Conservation (phyloP, 2,329 filamentous ascomycete species). For the Tolypocladium inflatum region DNA sequence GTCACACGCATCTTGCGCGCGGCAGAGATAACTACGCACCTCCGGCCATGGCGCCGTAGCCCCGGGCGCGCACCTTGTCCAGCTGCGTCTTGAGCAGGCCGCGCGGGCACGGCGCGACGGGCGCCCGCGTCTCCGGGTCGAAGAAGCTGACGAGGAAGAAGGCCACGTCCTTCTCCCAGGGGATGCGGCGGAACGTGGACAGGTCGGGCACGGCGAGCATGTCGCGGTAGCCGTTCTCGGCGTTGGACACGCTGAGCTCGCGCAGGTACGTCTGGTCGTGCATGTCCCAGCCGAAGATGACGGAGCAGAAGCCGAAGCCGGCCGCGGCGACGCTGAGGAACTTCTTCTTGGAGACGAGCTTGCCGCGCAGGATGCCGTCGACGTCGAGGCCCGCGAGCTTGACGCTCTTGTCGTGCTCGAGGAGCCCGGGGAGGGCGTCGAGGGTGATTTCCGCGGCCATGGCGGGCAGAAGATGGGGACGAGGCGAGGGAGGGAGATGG, state of each 20-base stretch:
- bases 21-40: too few relatives aligned
- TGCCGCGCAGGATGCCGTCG: conserved; percentile 79
- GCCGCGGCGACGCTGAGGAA: conserved; percentile 73
- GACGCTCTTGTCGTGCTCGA: conserved; percentile 65
- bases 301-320: conserved; percentile 89
- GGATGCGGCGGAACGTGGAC: conserved; percentile 68
- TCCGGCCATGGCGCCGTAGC: conserved; percentile 82
- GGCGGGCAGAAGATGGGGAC: neutral
- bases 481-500: neutral
- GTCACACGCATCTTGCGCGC: too few relatives aligned
- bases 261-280: conserved; percentile 83
- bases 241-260: conserved; percentile 81
- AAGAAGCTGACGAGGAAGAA: conserved; percentile 79
- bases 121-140: conserved; percentile 66
- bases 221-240: conserved; percentile 82
- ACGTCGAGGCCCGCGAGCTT: conserved; percentile 85
- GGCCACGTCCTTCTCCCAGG: conserved; percentile 80
- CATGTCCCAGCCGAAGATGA: conserved; percentile 96
- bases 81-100: conserved; percentile 62
- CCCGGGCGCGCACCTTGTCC: conserved; percentile 55
- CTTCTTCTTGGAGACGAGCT: conserved; percentile 87
- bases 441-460: conserved; percentile 36
- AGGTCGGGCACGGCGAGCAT: conserved; percentile 76
- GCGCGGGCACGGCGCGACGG: conserved; percentile 70
- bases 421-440: conserved; percentile 55